Percentiles rank a stretch among this genome's conserved stretches.
phyloP scores from a whole-genome alignment of 163 green algal genomes.

The Volvox carteri region DNA sequence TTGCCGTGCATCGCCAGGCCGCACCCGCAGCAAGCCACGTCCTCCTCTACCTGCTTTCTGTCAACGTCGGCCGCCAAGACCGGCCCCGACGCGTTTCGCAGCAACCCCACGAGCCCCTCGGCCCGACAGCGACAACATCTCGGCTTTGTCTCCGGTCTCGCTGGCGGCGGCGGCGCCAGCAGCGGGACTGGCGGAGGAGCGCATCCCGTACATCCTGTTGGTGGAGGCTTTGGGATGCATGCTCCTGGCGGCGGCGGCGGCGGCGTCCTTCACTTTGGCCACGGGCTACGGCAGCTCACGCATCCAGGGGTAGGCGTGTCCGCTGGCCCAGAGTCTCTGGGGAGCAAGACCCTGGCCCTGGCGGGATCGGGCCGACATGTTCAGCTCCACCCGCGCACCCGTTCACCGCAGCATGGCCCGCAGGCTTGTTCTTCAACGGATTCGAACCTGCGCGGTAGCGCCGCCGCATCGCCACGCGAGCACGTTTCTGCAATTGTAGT shows the following conservation, averaged over 20 bases:
- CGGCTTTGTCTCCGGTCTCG: neutral
- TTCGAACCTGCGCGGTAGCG: neutral
- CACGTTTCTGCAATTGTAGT: too few relatives aligned
- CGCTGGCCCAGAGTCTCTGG: too few relatives aligned
- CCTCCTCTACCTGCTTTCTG: neutral
- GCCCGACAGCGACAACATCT: neutral
- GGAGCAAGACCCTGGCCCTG: too few relatives aligned
- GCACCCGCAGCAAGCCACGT: neutral
- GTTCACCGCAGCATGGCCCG: neutral
- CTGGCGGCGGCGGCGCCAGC: neutral
- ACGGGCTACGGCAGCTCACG: too few relatives aligned
- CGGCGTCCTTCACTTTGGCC: too few relatives aligned
- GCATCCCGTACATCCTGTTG: too few relatives aligned
- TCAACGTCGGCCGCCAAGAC: neutral
- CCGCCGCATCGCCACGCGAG: too few relatives aligned
- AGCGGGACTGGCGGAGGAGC: too few relatives aligned
- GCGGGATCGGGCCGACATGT: too few relatives aligned
- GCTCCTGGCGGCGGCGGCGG: neutral
- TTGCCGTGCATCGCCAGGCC: constrained; percentile 5
- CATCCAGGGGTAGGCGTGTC: too few relatives aligned
- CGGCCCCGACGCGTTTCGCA: neutral
- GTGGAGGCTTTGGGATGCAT: neutral
- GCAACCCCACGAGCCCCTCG: neutral
- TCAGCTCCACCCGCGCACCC: neutral
- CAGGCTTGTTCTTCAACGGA: neutral